Evolutionary conservation across 345 rosid genomes (phyloP).

Genomic region (Psidium friedrichsthalianum): DNA sequence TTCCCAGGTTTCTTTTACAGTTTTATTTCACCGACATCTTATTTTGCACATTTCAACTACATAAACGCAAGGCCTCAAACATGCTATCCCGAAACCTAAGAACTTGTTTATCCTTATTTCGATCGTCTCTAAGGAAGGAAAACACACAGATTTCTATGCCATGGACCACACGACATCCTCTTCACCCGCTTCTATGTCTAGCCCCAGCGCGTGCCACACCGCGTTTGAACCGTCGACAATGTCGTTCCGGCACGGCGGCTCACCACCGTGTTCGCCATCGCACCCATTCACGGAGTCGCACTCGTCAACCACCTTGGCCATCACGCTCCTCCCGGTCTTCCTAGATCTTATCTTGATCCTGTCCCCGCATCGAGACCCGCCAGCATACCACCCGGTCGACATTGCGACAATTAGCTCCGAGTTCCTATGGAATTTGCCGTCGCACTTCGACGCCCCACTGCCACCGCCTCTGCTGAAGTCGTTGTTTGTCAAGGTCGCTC

Average conservation of each 20-base stretch:
- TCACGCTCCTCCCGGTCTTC: constrained; percentile 8
- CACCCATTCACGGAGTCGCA: constrained; percentile 29
- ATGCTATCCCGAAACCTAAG: background rate
- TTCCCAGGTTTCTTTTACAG: background rate
- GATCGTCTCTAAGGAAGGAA: background rate
- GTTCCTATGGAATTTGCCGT: constrained; percentile 6
- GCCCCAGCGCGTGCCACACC: constrained; percentile 26
- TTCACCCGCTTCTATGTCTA: constrained; percentile 8
- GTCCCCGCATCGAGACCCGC: constrained; percentile 23
- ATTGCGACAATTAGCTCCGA: constrained; percentile 19
- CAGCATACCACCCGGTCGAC: constrained; percentile 25
- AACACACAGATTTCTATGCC: constrained; percentile 1
- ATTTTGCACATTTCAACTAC: background rate
- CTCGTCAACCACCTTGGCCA: constrained; percentile 33
- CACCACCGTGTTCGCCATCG: constrained; percentile 16
- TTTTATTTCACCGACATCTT: background rate
- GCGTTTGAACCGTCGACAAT: constrained; percentile 29
- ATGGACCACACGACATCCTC: constrained; percentile 28
- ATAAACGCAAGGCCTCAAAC: background rate
- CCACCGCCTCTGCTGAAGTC: constrained; percentile 26
- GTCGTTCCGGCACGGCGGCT: constrained; percentile 23
- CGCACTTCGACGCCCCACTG: constrained; percentile 21
- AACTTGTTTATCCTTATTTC: background rate
- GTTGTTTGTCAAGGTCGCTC: constrained; percentile 18
- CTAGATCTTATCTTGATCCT: constrained; percentile 18